Conservation (phyloP, 1,139 yeast genomes). For the Spathaspora sp. region DNA sequence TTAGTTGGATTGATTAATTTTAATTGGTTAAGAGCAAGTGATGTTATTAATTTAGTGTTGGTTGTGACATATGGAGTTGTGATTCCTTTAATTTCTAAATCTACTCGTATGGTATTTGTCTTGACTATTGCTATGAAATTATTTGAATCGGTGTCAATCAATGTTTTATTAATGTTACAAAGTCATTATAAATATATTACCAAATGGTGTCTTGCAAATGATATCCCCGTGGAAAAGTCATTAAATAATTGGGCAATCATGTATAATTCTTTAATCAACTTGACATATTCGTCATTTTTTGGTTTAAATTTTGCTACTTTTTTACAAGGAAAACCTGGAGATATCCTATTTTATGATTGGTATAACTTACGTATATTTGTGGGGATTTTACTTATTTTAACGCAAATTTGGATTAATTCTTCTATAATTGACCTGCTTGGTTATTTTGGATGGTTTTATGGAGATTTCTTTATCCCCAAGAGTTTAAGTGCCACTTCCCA, state of each 20-base stretch:
- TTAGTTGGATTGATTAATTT: slow-evolving; percentile 65
- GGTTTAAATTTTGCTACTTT: slow-evolving; percentile 39
- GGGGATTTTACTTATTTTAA: slow-evolving; percentile 52
- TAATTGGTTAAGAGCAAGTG: slow-evolving; percentile 64
- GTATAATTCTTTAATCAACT: slow-evolving; percentile 54
- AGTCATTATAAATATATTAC: slow-evolving; percentile 67
- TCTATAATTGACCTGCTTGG: slow-evolving; percentile 77
- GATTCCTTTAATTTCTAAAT: slow-evolving; percentile 42
- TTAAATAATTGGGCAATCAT: slow-evolving; percentile 76
- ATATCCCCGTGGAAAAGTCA: slow-evolving; percentile 66
- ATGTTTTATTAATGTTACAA: slow-evolving; percentile 57
- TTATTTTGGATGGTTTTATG: slow-evolving; percentile 87
- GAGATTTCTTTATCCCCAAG: slow-evolving; percentile 75
- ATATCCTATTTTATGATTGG: slow-evolving; percentile 35
- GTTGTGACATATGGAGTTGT: slow-evolving; percentile 43
- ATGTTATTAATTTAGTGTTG: slow-evolving; percentile 54
- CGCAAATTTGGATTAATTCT: slow-evolving; percentile 72
- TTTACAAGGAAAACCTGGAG: slow-evolving; percentile 20
- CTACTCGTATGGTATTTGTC: slow-evolving; percentile 35
- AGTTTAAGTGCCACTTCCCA: slow-evolving; percentile 37
- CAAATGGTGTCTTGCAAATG: slow-evolving; percentile 63
- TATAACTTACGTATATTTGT: slow-evolving; percentile 58
- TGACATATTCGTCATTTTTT: slow-evolving; percentile 46
- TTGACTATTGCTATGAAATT: slow-evolving; percentile 53
- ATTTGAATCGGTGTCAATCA: slow-evolving; percentile 53